Conservation (phyloP, 768 basidiomycete genomes). For the Kwoniella botswanensis region DNA sequence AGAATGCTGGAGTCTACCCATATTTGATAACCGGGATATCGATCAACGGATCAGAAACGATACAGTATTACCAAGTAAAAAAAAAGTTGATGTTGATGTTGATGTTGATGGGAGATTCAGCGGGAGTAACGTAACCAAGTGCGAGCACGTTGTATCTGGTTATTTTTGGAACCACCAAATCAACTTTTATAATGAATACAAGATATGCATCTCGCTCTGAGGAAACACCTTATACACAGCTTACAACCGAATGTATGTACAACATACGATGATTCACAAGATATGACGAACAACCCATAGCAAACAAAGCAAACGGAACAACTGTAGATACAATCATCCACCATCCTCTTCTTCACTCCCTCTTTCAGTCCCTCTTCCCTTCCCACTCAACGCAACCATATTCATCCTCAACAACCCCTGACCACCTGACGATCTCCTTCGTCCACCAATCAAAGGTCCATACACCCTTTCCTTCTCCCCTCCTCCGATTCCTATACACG, state of each 20-base stretch:
- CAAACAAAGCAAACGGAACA: no score
- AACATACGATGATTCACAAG: background rate
- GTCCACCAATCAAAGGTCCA: constrained; percentile 13
- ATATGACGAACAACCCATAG: no score
- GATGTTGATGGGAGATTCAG: background rate
- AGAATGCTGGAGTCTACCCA: constrained; percentile 18
- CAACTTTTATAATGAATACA: background rate
- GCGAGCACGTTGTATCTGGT: background rate
- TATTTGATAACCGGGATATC: background rate
- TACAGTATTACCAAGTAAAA: no score
- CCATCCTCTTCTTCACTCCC: constrained; percentile 25
- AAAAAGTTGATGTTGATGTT: background rate
- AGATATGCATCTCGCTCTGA: background rate
- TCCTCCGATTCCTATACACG: background rate
- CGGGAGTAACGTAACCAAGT: background rate
- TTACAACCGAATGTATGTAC: background rate
- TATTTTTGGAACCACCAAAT: background rate
- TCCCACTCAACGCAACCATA: constrained; percentile 5
- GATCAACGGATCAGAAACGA: no score
- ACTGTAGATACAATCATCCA: constrained; percentile 3
- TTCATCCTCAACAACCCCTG: constrained; percentile 5
- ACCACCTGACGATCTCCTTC: constrained; percentile 16
- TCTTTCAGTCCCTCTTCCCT: background rate
- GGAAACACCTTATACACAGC: no score
- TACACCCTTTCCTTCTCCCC: background rate